Conservation (phyloP, 2,329 filamentous ascomycete species). For the Aspergillus tamarii region DNA sequence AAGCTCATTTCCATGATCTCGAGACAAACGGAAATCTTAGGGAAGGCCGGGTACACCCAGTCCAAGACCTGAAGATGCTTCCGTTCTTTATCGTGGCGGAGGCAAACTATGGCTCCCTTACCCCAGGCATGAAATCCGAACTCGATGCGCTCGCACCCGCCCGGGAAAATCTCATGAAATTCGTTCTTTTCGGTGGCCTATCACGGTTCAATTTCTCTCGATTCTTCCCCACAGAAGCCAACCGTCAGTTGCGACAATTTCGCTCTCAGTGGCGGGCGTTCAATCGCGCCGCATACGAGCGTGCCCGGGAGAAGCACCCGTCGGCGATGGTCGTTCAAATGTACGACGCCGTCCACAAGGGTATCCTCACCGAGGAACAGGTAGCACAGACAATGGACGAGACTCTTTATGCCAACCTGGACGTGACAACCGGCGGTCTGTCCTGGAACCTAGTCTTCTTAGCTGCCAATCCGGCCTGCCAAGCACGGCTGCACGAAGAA, state of each 20-base stretch:
- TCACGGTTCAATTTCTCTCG: constrained; percentile 29
- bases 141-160: constrained; percentile 27
- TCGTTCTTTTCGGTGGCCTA: constrained; percentile 40
- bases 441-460: constrained; percentile 51
- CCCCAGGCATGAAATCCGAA: constrained; percentile 23
- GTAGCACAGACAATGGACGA: constrained; percentile 52
- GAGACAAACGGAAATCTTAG: background rate
- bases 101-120: constrained; percentile 41
- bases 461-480: constrained; percentile 38
- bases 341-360: constrained; percentile 17
- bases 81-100: constrained; percentile 47
- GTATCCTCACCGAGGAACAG: constrained; percentile 30
- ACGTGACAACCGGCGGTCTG: constrained; percentile 49
- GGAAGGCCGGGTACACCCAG: constrained; percentile 24
- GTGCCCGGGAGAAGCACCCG: constrained; percentile 2
- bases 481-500: constrained; percentile 30
- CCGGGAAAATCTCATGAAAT: constrained; percentile 38
- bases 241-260: constrained; percentile 33
- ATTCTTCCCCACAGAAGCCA: constrained; percentile 21
- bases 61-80: constrained; percentile 35
- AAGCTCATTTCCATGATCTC: constrained; percentile 3
- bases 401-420: constrained; percentile 52
- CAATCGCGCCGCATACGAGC: constrained; percentile 32
- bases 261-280: constrained; percentile 35
- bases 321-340: constrained; percentile 15